phyloP scores from a whole-genome alignment of 257 asterid genomes.

The Solanum phureja region DNA sequence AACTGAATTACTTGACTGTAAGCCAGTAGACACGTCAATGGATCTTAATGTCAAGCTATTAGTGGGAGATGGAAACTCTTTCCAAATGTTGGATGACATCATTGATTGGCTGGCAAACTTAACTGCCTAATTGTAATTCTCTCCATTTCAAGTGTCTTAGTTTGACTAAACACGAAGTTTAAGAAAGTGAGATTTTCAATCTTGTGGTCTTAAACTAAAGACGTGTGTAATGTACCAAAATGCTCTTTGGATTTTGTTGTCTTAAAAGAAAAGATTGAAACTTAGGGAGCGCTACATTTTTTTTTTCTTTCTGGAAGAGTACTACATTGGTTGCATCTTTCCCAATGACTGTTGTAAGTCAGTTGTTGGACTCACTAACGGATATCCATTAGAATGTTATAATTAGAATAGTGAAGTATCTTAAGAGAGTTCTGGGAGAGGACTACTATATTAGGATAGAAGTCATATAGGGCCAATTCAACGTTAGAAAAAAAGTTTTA shows the following conservation, averaged over 20 bases:
- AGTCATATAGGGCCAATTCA: not conserved
- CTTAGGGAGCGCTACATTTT: not conserved
- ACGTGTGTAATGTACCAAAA: not conserved
- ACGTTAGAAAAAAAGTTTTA: not conserved
- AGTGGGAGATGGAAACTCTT: not conserved
- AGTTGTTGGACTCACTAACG: not conserved
- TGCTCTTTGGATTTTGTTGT: not conserved
- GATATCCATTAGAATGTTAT: not conserved
- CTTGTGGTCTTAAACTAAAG: not conserved
- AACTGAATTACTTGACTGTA: not conserved
- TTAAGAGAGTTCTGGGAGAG: not conserved
- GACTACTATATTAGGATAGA: not conserved
- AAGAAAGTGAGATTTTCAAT: not conserved
- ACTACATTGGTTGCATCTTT: not conserved
- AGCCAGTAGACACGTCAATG: not conserved
- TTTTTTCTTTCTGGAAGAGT: not conserved
- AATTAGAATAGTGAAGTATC: not conserved
- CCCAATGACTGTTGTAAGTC: not conserved
- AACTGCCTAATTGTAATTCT: not conserved
- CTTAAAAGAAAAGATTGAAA: not conserved
- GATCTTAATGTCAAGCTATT: not conserved
- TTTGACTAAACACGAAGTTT: not conserved
- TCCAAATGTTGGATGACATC: not conserved
- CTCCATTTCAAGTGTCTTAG: not conserved
- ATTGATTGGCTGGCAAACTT: not conserved